Conservation (phyloP, 257 asterid genomes). For the Pogostemon cablin region DNA sequence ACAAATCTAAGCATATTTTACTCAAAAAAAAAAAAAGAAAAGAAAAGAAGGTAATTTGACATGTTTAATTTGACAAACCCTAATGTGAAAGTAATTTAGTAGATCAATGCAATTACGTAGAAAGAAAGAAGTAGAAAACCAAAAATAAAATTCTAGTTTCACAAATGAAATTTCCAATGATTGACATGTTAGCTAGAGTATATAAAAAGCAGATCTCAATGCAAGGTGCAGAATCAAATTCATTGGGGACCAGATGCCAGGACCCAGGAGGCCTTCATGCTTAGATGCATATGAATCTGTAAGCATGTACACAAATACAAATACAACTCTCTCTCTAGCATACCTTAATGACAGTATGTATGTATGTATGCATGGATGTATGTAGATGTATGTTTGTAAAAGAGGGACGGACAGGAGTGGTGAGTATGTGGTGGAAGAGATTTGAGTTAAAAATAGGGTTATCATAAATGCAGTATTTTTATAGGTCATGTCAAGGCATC, state of each 20-base stretch:
- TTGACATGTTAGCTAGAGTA: constrained; percentile 20
- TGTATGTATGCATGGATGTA: no score
- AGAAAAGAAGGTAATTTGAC: no score
- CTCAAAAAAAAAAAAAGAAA: no score
- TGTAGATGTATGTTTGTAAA: not conserved
- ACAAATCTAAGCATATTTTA: no score
- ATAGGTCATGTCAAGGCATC: constrained; percentile 25
- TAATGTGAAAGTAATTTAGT: no score
- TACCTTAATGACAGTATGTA: no score
- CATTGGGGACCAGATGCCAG: constrained; percentile 32
- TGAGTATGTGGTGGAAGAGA: constrained; percentile 2
- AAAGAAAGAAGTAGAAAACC: not conserved
- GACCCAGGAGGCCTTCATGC: not conserved
- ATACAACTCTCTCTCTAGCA: not conserved
- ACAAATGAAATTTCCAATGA: constrained; percentile 16
- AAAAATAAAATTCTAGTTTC: not conserved
- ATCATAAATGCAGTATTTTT: constrained; percentile 16
- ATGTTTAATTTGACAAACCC: not conserved
- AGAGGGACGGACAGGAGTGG: constrained; percentile 19
- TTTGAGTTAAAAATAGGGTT: constrained; percentile 2
- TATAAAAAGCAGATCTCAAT: constrained; percentile 2
- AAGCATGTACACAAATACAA: no score
- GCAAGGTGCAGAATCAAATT: constrained; percentile 25
- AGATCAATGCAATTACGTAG: no score
- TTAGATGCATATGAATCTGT: not conserved